Evolutionary conservation across 768 basidiomycete species (phyloP), one percentile per base, ranked within the genome.

Genomic region (Trametes coccinea): DNA sequence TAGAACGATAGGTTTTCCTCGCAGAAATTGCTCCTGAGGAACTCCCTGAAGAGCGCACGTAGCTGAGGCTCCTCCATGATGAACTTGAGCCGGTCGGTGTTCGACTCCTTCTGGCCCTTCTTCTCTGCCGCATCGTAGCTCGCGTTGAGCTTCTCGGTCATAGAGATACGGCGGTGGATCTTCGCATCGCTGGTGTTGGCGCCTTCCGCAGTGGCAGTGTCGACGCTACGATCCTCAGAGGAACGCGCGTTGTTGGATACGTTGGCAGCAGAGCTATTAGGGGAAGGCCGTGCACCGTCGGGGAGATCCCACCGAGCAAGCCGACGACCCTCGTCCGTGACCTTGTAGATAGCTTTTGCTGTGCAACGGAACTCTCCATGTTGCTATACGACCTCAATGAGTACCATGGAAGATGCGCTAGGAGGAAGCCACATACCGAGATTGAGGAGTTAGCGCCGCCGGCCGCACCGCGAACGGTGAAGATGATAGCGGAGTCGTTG

Each of bases 1-100:
- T 94, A 99, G 78, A 98, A 99, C 49, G 90, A 89, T 66, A 99
- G 77, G 73, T 99, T 99, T 80, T 99, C 97, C 72, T 99, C 97
- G 77, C 93, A 98, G 73, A 97, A 98, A 74, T 98, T 98, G 58
- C 86, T 82, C 34, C 93, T 85, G 56, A 99, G 76, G 79, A 95
- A 96, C 65, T 98, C 97, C 61, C 97, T 88, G 83, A 99, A 99
- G 52, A 98, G 78, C 2, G 86, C 84, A 13, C 97, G 86, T 40
- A 95, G 78, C 33, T 89, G 88, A 0, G 95, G 92, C 64, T 98
- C 94, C 64, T 96, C 95, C 27, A 99, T 83, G 64, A 99, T 95
- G 73, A 91, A 92, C 64, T 87, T 85, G 47, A 98, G 80, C 54
- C 93, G 90, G 59, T 95, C 93, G 13, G 93, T 90, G 70, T 96